These are phyloP conservation scores for Flaveria brownii DNA, from an alignment of 129 eudicot species.

Conservation along the genomic window DNA sequence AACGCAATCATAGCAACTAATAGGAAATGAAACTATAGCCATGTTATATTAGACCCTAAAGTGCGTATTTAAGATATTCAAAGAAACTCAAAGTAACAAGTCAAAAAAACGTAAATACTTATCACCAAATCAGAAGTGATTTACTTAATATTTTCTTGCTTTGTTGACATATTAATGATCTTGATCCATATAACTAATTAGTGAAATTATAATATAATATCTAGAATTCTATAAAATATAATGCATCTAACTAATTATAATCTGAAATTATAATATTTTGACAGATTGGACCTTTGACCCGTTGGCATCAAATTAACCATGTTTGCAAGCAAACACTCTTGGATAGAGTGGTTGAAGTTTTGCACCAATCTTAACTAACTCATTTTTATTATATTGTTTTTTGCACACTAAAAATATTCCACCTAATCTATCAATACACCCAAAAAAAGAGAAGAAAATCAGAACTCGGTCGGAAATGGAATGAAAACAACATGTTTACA, in stretches of 20 bases:
- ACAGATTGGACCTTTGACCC: neutral
- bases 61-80: too few relatives aligned
- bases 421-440: constrained; percentile 32
- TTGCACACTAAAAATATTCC: constrained; percentile 25
- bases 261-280: neutral
- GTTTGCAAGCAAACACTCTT: constrained; percentile 13
- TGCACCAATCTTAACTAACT: constrained; percentile 40
- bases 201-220: neutral
- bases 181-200: neutral
- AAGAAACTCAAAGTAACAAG: too few relatives aligned
- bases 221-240: neutral
- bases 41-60: too few relatives aligned
- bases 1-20: too few relatives aligned
- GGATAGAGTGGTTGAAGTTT: constrained; percentile 33
- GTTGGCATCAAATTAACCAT: neutral
- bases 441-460: neutral
- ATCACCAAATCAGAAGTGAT: too few relatives aligned
- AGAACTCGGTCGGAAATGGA: too few relatives aligned
- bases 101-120: too few relatives aligned
- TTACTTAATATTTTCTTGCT: neutral
- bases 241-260: neutral
- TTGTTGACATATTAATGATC: neutral
- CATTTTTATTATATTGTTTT: neutral
- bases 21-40: too few relatives aligned
- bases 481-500: too few relatives aligned